Percentiles rank a stretch among this genome's conserved stretches.
These are phyloP conservation scores for Monascus purpureus DNA, from an alignment of 495 filamentous ascomycete genomes.

Conservation along the genomic window DNA sequence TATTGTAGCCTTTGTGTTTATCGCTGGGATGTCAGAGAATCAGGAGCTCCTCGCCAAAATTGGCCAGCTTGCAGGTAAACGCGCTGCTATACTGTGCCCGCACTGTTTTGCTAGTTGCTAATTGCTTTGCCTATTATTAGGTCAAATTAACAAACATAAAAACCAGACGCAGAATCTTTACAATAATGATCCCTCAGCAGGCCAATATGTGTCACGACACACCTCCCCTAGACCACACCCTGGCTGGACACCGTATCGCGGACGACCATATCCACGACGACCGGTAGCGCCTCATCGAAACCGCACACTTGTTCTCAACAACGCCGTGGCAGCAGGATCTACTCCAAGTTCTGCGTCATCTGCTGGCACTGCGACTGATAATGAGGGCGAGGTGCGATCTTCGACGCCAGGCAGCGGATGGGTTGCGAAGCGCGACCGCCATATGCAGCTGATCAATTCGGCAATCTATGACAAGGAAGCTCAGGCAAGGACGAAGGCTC, in stretches of 20 bases:
- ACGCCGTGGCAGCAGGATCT: slow-evolving; percentile 16
- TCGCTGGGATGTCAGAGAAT: slow-evolving; percentile 58
- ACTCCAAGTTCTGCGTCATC: slow-evolving; percentile 12
- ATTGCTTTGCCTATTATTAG: slow-evolving; percentile 23
- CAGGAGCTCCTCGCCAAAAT: slow-evolving; percentile 66
- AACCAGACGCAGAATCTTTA: slow-evolving; percentile 33
- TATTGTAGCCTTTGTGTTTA: slow-evolving; percentile 1
- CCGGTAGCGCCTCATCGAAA: slow-evolving; percentile 44
- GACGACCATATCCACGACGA: slow-evolving; percentile 31
- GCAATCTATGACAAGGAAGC: slow-evolving; percentile 66
- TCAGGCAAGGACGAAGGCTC: slow-evolving; percentile 55
- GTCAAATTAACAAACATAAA: slow-evolving; percentile 76
- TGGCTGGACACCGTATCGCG: slow-evolving; percentile 33
- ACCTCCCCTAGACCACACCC: slow-evolving; percentile 25
- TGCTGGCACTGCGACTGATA: slow-evolving; percentile 23
- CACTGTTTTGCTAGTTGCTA: slow-evolving; percentile 12
- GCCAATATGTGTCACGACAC: slow-evolving; percentile 26
- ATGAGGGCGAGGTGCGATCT: slow-evolving; percentile 15
- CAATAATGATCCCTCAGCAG: slow-evolving; percentile 9
- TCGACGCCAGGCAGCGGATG: slow-evolving; percentile 36
- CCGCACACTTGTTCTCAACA: slow-evolving; percentile 62
- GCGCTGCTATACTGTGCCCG: too few relatives aligned
- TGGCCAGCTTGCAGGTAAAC: slow-evolving; percentile 59
- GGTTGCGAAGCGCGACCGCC: slow-evolving; percentile 69
- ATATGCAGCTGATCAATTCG: slow-evolving; percentile 80